Evolutionary conservation across 257 asterid species (phyloP).

Genomic region (Ehretia macrophylla): DNA sequence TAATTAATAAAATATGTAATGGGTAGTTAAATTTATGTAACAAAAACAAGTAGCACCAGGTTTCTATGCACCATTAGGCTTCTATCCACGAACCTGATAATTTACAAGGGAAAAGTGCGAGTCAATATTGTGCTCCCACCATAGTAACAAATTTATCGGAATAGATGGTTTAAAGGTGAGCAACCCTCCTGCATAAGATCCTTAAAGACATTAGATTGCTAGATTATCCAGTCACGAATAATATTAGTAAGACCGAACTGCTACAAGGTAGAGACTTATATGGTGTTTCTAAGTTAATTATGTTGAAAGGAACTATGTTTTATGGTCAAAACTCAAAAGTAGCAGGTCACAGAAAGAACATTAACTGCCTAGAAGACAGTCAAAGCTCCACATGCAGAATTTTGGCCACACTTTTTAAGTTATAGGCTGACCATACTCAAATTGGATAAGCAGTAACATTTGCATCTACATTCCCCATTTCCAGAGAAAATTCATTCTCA

Average conservation of each 20-base stretch:
- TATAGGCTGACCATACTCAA: too few relatives aligned
- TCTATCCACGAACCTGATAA: conserved; percentile 79
- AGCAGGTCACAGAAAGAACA: background rate
- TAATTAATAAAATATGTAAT: too few relatives aligned
- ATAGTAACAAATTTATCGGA: conserved; percentile 83
- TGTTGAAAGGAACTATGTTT: background rate
- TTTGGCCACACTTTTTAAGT: too few relatives aligned
- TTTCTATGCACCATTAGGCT: too few relatives aligned
- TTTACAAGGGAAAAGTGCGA: conserved; percentile 91
- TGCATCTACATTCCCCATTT: too few relatives aligned
- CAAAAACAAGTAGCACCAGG: background rate
- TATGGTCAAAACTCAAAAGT: too few relatives aligned
- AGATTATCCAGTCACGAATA: conserved; percentile 12
- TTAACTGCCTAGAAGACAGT: background rate
- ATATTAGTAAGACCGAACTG: conserved; percentile 4
- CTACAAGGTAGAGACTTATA: background rate
- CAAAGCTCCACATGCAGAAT: background rate
- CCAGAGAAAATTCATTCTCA: too few relatives aligned
- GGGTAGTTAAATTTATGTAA: background rate
- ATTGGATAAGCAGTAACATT: too few relatives aligned
- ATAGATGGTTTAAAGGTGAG: conserved; percentile 79
- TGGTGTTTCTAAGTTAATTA: background rate
- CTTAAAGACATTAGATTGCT: conserved; percentile 11
- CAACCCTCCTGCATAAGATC: conserved; percentile 73
- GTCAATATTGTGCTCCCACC: conserved; percentile 79